Conservation (phyloP, 2,329 filamentous ascomycete genomes). For the Cordyceps tenuipes region DNA sequence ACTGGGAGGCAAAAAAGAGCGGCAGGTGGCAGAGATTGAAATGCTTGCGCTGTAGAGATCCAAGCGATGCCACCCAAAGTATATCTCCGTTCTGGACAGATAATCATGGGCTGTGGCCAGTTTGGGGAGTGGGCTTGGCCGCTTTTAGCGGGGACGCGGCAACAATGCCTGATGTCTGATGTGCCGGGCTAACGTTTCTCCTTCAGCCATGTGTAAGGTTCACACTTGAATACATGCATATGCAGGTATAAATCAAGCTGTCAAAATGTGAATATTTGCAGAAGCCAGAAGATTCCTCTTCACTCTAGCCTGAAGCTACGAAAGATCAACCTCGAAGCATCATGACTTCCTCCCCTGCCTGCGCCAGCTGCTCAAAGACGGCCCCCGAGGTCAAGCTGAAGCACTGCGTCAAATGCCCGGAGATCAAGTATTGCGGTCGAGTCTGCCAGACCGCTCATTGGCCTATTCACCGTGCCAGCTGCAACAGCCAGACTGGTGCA, state of each 20-base stretch:
- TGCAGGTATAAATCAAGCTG: too few species aligned
- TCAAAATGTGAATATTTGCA: background rate
- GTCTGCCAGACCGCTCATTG: constrained; percentile 44
- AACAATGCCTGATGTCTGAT: background rate
- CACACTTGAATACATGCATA: too few species aligned
- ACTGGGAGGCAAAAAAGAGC: background rate
- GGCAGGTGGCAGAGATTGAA: background rate
- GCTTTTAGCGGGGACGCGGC: background rate
- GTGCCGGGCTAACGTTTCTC: constrained; percentile 4
- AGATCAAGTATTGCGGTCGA: constrained; percentile 39
- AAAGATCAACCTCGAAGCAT: background rate
- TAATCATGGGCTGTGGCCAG: constrained; percentile 9
- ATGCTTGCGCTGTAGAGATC: background rate
- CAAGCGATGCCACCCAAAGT: background rate
- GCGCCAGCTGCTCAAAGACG: constrained; percentile 23
- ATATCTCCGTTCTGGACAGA: constrained; percentile 9
- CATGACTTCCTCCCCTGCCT: constrained; percentile 6
- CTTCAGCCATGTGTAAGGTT: background rate
- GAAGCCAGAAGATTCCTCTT: background rate
- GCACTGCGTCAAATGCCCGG: constrained; percentile 39
- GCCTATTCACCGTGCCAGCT: constrained; percentile 39
- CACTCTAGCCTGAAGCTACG: background rate
- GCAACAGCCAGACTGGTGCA: constrained; percentile 21
- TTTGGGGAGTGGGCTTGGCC: background rate
- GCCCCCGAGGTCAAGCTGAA: constrained; percentile 24